Evolutionary conservation across 2,329 filamentous ascomycete genomes (phyloP).

Genomic region (Penicillium brasilianum): DNA sequence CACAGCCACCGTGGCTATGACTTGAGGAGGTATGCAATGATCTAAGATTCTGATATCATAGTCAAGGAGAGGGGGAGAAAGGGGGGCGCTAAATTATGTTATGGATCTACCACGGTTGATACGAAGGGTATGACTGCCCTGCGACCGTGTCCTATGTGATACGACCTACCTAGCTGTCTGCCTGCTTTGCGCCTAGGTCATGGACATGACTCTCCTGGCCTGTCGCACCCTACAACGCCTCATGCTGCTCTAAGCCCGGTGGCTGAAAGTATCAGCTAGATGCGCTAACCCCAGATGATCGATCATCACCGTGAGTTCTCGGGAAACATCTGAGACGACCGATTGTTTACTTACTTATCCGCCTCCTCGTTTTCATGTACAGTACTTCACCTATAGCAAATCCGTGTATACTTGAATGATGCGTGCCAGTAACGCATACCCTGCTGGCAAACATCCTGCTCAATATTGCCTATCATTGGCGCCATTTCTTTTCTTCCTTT

Average conservation of each 20-base stretch:
- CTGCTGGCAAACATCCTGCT: background rate
- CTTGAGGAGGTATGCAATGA: conserved; percentile 12
- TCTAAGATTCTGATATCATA: conserved; percentile 25
- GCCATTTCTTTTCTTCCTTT: too few species aligned
- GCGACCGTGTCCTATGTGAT: background rate
- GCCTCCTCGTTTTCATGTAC: background rate
- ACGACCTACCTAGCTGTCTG: background rate
- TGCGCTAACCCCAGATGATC: background rate
- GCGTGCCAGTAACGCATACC: background rate
- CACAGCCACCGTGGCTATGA: conserved; percentile 30
- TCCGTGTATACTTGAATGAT: background rate
- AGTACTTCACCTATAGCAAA: background rate
- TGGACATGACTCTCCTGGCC: background rate
- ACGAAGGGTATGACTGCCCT: background rate
- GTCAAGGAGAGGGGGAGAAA: background rate
- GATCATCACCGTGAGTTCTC: background rate
- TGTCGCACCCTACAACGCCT: background rate
- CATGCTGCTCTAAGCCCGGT: background rate
- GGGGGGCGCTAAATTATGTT: background rate
- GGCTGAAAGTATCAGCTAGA: background rate
- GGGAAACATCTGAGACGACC: background rate
- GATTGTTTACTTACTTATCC: background rate
- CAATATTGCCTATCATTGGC: background rate
- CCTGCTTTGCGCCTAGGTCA: background rate
- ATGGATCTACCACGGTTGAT: background rate